Base-by-base conservation (phyloP, 139 green algal species). In the Chlorella vulgaris region DNA sequence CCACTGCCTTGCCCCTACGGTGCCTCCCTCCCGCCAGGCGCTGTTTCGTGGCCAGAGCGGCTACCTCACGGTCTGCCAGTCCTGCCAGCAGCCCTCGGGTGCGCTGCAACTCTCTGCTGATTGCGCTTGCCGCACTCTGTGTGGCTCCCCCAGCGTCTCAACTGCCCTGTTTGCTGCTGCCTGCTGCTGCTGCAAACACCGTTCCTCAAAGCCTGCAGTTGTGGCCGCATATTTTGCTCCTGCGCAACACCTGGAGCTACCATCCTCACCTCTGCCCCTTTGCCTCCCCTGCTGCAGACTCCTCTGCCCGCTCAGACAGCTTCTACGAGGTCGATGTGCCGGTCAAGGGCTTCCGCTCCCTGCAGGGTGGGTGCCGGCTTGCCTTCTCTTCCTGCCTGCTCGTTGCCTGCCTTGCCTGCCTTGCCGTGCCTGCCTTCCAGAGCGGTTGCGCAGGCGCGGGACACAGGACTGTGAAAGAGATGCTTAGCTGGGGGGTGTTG, bases 281-380 rank as follows among this genome's bases (percentile, higher is more conserved):
- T 33, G 19, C 63, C 61, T 39, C 0, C 35, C 2, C 18, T 71
- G 10, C 33, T 47, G 50, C 70, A 15, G 78, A 80, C 2, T 39
- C 81, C 76, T 90, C 76, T 22, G 67, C 50, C 24, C 76, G 86
- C 3, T 29, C 65, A 15, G 89, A 88, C 22, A 85, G 92, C 53
- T 98, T 96, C 80, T 97, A 96, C 84, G 95, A 98, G 86, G 83
- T 98, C 28, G 90, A 94, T 40, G 78, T 97, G 13, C 91, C 95
- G 42, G 92, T 97, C 31, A 85, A 90, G 68, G 90, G 90, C 33
- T 86, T 85, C 69, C 33, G 24, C 10, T 82, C 81, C 7, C 81
- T 94, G 35, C 73, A 81, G 19, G 39, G 65, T 78, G 13, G 33
- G 58, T 28, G n/a, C n/a, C n/a, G n/a, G n/a, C n/a, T n/a, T n/a